phyloP scores from a whole-genome alignment of 2,329 filamentous ascomycete genomes.

The Xylaria sp. region DNA sequence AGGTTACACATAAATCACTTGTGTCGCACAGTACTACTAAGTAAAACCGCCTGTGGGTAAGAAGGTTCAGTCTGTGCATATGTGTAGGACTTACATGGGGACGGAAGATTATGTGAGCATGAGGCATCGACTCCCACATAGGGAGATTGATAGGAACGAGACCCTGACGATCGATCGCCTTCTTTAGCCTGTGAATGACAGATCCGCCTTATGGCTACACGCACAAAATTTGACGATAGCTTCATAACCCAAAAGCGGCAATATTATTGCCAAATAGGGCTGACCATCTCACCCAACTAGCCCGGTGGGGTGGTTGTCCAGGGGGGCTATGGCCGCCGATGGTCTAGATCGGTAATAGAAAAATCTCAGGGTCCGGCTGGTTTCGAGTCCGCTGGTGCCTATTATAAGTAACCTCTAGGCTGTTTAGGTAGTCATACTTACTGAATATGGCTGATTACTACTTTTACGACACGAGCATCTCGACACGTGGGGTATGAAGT shows the following conservation, averaged over 20 bases:
- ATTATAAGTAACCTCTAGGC: neutral
- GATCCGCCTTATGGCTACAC: neutral
- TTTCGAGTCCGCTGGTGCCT: neutral
- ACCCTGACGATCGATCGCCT: neutral
- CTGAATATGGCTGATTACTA: neutral
- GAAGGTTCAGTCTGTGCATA: too few species aligned
- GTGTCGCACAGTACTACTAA: neutral
- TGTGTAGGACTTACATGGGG: slow-evolving; percentile 3
- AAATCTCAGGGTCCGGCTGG: neutral
- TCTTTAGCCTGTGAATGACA: too few species aligned
- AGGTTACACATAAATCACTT: slow-evolving; percentile 24
- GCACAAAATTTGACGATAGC: slow-evolving; percentile 17
- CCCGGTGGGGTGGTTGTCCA: too few species aligned
- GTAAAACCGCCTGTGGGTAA: too few species aligned
- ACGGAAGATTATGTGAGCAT: neutral
- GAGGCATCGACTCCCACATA: neutral
- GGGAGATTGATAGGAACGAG: neutral
- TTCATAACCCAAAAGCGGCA: neutral
- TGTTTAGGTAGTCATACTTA: neutral
- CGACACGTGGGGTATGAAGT: neutral
- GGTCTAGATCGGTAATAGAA: slow-evolving; percentile 20
- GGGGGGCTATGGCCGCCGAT: neutral
- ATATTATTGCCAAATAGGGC: neutral
- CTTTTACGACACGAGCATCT: slow-evolving; percentile 1
- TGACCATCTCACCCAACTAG: neutral